Conservation (phyloP, 1,139 yeast species). For the Lodderomyces margitis region DNA sequence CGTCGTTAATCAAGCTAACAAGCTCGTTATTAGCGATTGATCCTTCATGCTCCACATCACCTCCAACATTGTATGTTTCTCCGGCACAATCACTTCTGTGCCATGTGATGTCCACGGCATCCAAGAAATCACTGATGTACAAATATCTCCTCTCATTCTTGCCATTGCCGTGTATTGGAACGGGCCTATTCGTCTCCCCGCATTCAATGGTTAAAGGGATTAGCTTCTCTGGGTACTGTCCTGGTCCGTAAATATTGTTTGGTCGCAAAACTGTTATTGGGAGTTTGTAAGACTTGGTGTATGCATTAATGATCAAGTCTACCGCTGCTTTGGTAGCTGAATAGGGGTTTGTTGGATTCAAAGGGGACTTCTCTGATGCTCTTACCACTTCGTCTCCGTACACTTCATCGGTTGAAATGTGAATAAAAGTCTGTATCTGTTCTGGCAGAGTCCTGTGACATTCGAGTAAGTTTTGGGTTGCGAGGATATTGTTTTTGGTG, state of each 20-base stretch:
- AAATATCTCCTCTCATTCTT: constrained; percentile 44
- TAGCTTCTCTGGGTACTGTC: constrained; percentile 57
- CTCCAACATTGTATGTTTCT: constrained; percentile 49
- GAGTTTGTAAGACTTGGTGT: constrained; percentile 41
- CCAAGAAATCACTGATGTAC: constrained; percentile 47
- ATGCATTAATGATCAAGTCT: constrained; percentile 51
- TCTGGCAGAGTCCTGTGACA: constrained; percentile 24
- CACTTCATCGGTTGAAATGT: constrained; percentile 63
- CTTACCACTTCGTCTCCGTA: constrained; percentile 45
- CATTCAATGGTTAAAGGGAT: constrained; percentile 35
- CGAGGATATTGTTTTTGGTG: constrained; percentile 46
- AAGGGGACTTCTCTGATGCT: constrained; percentile 24
- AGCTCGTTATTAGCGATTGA: constrained; percentile 43
- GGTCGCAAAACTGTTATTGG: constrained; percentile 48
- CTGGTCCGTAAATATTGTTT: constrained; percentile 57
- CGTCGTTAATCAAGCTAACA: constrained; percentile 23
- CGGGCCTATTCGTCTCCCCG: constrained; percentile 18
- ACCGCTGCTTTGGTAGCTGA: constrained; percentile 60
- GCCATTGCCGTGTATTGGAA: constrained; percentile 52
- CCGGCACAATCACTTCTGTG: constrained; percentile 10
- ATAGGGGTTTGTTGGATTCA: constrained; percentile 59
- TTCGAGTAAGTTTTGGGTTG: constrained; percentile 53
- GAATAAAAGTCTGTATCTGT: constrained; percentile 32
- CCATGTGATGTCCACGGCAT: constrained; percentile 40
- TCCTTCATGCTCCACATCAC: constrained; percentile 24